Evolutionary conservation across 805 yeast genomes (phyloP), one percentile per base, ranked within the genome.

Genomic region (Komagataella kurtzmanii): DNA sequence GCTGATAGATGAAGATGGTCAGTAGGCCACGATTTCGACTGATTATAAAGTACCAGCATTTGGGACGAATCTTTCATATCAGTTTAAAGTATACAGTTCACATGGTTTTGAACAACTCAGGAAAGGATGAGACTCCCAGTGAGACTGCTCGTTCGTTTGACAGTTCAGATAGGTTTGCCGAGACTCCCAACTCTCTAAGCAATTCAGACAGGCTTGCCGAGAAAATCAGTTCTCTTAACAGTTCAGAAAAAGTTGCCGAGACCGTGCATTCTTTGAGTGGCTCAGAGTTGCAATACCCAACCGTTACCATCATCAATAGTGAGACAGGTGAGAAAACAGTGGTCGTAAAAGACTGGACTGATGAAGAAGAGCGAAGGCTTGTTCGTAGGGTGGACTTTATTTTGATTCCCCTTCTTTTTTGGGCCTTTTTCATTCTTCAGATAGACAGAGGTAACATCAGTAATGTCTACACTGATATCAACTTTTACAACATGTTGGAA

Each of bases 371-470:
- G 45, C 53, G 47, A 18, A 52, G 40, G 23, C 49, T 54, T 8
- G 46, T 53, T 14, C 44, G 52, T 43, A 58, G 57, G 44, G 45
- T 57, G 5, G 62, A 59, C 44, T 49, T 54, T 19, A 51, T 52
- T 19, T 46, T 59, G 12, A 45, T 57, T 24, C 59, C 52, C 24
- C 53, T 49, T 24, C 47, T 50, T 24, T 45, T 50, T 18, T 24
- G 52, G 10, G 51, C 48, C 44, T 54, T 57, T 44, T 54, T 53
- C 48, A 50, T 54, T 17, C 66, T 79, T 53, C 76, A 78, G 58
- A 63, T 79, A 53, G 83, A 79, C 62, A 62, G 84, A 54, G 73
- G 73, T 49, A 79, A 79, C 58, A 63, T 80, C 48, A 58, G 67
- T 4, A 81, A 78, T 55, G 84, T 58, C 1, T 80, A 10, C 61